Percentiles rank a stretch among this genome's conserved stretches.
Conservation (phyloP, 1,284 basidiomycete genomes). For the Sanghuangporus weigelae region DNA sequence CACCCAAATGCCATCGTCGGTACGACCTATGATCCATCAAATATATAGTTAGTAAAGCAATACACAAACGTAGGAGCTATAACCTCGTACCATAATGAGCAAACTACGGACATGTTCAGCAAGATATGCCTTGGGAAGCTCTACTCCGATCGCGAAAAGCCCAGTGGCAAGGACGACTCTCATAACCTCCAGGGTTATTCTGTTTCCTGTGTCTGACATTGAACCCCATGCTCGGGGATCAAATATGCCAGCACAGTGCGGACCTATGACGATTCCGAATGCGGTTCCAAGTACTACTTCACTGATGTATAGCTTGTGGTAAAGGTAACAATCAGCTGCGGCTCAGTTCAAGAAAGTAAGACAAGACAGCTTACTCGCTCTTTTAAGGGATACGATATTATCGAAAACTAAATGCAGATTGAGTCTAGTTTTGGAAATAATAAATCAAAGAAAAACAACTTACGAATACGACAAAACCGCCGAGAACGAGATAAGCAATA, state of each 20-base stretch:
- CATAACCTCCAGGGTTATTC: constrained; percentile 76
- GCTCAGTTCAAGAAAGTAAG: neutral
- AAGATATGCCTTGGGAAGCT: constrained; percentile 65
- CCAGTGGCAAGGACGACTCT: constrained; percentile 65
- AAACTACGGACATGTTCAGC: constrained; percentile 57
- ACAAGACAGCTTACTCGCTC: constrained; percentile 49
- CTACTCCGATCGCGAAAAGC: constrained; percentile 71
- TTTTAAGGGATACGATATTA: constrained; percentile 77
- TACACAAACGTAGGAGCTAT: neutral
- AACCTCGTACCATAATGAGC: constrained; percentile 40
- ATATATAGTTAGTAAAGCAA: neutral
- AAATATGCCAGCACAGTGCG: constrained; percentile 71
- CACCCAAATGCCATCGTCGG: constrained; percentile 80
- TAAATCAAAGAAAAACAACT: neutral
- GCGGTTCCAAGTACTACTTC: constrained; percentile 89
- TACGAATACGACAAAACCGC: constrained; percentile 72
- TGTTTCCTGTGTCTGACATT: constrained; percentile 33
- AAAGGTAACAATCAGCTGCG: neutral
- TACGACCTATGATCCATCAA: constrained; percentile 33
- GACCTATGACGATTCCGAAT: constrained; percentile 72
- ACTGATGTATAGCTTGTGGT: constrained; percentile 70
- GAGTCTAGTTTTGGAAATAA: neutral
- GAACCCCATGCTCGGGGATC: constrained; percentile 74
- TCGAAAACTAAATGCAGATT: constrained; percentile 54
- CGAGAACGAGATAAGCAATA: constrained; percentile 62